Evolutionary conservation across 805 yeast genomes (phyloP), one percentile per base, ranked within the genome.

Genomic region (Schwanniomyces vanrijiae): DNA sequence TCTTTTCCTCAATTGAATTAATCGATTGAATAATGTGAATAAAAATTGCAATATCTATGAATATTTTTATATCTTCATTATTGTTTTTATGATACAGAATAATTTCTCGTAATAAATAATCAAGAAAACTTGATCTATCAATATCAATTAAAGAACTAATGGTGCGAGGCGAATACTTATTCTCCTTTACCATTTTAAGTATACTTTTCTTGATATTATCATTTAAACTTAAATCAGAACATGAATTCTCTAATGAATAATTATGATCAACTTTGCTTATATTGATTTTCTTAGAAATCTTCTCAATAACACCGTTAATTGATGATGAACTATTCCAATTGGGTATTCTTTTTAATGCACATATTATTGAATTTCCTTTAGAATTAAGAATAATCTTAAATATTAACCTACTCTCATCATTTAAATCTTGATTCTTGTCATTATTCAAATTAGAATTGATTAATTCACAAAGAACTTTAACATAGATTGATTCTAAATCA

Each of bases 351-450:
- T 50, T 53, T n/a, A 60, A 43, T 1, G 56, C 46, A 14, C 21
- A 33, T 22, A 57, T 24, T n/a, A 64, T 43, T 16, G 49, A 41
- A 33, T 47, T 42, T 9, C 66, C 62, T 19, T 56, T 51, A n/a
- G 56, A 56, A n/a, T 55, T 55, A 16, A 67, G 44, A 0, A 66
- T 63, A 19, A 63, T 51, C 38, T 56, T 58, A 40, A 68, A 58
- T 26, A 58, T 55, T 5, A 60, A 45, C 38, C 43, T 59, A 50
- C 43, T 25, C 20, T 52, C 59, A 34, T 37, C 44, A 21, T 44
- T 54, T 3, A 52, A 45, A 19, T 60, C 65, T 11, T 51, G 46
- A 18, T 46, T 47, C 31, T 52, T 43, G 25, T 54, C 53, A 42
- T 49, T 40, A 28, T 56, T 49, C 38, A 55, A 40, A 47, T 60